Percentiles rank a stretch among this genome's conserved stretches.
These are phyloP conservation scores for Arthrinium phaeospermum DNA, from an alignment of 2,329 filamentous ascomycete species.

Conservation along the genomic window DNA sequence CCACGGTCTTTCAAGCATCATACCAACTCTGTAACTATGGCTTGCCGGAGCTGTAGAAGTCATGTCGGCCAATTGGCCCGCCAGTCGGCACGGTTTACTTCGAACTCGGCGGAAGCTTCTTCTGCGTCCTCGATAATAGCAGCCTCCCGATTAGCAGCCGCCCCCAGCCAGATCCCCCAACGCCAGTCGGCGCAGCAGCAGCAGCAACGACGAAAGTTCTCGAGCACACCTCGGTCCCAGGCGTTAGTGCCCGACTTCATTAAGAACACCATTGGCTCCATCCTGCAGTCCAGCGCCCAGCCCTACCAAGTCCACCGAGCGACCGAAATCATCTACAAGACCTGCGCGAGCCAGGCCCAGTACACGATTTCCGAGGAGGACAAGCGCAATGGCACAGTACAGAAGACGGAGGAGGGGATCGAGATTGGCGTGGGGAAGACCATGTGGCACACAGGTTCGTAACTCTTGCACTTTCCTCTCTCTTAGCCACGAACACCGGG, in stretches of 20 bases:
- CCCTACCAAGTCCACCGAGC: constrained; percentile 79
- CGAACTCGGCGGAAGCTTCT: constrained; percentile 28
- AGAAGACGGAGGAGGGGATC: constrained; percentile 77
- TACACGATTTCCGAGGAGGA: constrained; percentile 76
- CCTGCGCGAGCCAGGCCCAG: constrained; percentile 73
- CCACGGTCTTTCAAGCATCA: constrained; percentile 15
- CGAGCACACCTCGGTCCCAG: constrained; percentile 40
- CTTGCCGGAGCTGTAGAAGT: constrained; percentile 54
- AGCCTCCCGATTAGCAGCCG: neutral
- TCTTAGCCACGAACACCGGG: neutral
- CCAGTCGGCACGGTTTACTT: constrained; percentile 28
- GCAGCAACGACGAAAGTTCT: constrained; percentile 42
- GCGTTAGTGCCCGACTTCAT: constrained; percentile 35
- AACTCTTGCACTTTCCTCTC: neutral
- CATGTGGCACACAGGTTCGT: constrained; percentile 80
- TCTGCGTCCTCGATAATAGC: constrained; percentile 18
- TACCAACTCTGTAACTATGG: constrained; percentile 42
- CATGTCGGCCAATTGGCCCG: constrained; percentile 43
- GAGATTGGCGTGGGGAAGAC: constrained; percentile 78
- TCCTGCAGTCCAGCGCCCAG: constrained; percentile 34
- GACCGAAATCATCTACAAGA: constrained; percentile 79
- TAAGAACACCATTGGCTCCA: constrained; percentile 36
- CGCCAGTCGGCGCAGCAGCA: constrained; percentile 15
- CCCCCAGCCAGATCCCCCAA: neutral
- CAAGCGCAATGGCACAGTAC: constrained; percentile 69